phyloP scores from a whole-genome alignment of 345 rosid species.

The Psidium friedrichsthalianum region DNA sequence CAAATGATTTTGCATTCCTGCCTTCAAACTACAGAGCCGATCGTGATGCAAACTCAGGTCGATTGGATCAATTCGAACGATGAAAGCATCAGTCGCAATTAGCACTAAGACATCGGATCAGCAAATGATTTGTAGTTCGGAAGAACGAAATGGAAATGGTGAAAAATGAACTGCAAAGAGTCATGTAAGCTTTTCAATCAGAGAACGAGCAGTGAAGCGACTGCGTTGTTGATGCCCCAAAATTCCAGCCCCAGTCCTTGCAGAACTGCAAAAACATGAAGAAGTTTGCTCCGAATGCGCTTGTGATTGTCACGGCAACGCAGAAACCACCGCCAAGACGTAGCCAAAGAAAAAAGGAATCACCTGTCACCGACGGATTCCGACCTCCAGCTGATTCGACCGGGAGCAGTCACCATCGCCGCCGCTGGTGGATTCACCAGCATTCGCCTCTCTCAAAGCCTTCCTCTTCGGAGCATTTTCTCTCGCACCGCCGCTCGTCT shows the following conservation, averaged over 20 bases:
- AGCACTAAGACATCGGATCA: background rate
- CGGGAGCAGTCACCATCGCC: background rate
- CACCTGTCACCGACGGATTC: background rate
- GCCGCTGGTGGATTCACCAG: background rate
- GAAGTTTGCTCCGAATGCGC: background rate
- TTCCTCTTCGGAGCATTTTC: background rate
- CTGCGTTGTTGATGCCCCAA: background rate
- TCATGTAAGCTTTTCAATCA: background rate
- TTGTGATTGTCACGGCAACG: background rate
- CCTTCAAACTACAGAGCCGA: background rate
- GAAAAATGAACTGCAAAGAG: background rate
- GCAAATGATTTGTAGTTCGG: background rate
- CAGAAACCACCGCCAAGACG: background rate
- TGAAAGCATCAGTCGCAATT: background rate
- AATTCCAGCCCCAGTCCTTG: background rate
- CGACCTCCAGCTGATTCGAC: background rate
- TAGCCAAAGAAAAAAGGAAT: background rate
- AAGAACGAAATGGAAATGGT: no score
- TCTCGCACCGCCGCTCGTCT: background rate
- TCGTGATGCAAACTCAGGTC: background rate
- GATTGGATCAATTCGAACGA: rapidly evolving
- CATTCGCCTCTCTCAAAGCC: background rate
- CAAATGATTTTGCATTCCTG: background rate
- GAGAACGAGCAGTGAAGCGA: background rate
- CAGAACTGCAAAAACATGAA: background rate